Conservation (phyloP, 805 yeast genomes). For the Yamadazyma endophytica region DNA sequence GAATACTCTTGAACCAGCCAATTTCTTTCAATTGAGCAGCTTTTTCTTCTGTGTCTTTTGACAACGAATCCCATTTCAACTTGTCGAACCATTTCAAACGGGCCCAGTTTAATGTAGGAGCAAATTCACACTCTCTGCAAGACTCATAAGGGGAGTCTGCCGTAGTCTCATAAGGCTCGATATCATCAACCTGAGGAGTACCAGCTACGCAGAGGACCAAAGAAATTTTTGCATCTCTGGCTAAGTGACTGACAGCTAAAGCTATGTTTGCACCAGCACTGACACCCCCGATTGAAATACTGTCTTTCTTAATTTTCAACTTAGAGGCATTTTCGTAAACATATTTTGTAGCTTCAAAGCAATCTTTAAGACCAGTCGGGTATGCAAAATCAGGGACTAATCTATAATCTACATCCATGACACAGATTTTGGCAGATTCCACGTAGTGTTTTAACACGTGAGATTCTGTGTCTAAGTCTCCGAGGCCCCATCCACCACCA, state of each 20-base stretch:
- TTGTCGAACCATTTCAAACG: conserved; percentile 24
- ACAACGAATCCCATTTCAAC: conserved; percentile 22
- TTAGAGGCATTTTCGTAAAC: conserved; percentile 16
- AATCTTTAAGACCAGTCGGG: conserved; percentile 23
- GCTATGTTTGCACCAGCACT: conserved; percentile 23
- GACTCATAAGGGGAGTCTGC: conserved; percentile 22
- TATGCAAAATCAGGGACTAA: conserved; percentile 23
- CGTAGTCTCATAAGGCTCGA: conserved; percentile 16
- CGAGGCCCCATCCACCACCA: conserved; percentile 33
- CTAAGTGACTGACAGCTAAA: conserved; percentile 22
- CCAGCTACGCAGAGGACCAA: conserved; percentile 23
- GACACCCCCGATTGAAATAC: conserved; percentile 21
- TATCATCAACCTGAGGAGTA: conserved; percentile 27
- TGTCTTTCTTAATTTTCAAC: conserved; percentile 13
- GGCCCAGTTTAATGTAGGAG: conserved; percentile 29
- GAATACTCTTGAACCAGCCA: conserved; percentile 25
- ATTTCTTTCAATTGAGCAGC: conserved; percentile 15
- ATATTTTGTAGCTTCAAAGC: conserved; percentile 22
- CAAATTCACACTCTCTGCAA: conserved; percentile 22
- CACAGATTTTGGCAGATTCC: conserved; percentile 17
- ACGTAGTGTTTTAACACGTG: conserved; percentile 23
- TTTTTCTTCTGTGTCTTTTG: conserved; percentile 10
- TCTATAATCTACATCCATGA: conserved; percentile 27
- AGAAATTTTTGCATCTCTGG: conserved; percentile 18
- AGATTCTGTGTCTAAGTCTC: conserved; percentile 24